Conservation (phyloP, 2,329 filamentous ascomycete species). For the Penicillium sp. region DNA sequence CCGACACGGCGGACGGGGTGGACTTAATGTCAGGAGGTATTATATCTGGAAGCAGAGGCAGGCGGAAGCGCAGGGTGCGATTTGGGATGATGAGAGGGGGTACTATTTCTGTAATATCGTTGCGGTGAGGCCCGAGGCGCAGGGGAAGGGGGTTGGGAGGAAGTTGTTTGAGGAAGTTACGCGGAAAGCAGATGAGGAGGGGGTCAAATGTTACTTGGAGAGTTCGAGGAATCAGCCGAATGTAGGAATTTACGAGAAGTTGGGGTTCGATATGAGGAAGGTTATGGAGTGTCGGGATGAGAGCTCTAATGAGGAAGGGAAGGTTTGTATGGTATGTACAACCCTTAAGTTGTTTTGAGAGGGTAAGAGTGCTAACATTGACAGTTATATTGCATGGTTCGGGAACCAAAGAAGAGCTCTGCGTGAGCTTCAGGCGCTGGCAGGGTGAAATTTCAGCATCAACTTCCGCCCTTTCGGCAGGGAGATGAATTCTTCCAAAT, state of each 20-base stretch:
- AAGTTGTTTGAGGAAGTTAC: constrained; percentile 69
- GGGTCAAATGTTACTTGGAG: constrained; percentile 71
- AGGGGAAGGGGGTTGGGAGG: constrained; percentile 70
- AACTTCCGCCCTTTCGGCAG: constrained; percentile 35
- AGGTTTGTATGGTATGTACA: constrained; percentile 55
- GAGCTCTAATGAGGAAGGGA: constrained; percentile 40
- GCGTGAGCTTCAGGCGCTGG: neutral
- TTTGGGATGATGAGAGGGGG: constrained; percentile 71
- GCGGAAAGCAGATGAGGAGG: constrained; percentile 66
- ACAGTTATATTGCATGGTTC: constrained; percentile 29
- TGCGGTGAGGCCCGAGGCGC: constrained; percentile 68
- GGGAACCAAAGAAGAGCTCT: constrained; percentile 18
- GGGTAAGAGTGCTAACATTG: neutral
- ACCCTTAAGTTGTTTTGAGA: neutral
- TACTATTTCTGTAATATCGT: constrained; percentile 82
- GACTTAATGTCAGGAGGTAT: constrained; percentile 69
- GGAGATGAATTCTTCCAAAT: constrained; percentile 55
- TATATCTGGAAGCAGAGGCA: constrained; percentile 77
- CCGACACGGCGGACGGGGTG: constrained; percentile 67
- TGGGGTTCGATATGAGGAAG: constrained; percentile 69
- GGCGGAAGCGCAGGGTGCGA: constrained; percentile 62
- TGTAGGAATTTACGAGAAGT: constrained; percentile 70
- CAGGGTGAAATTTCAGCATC: constrained; percentile 29
- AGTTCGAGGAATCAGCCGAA: constrained; percentile 72
- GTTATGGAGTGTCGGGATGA: constrained; percentile 71